Evolutionary conservation across 2,329 filamentous ascomycete species (phyloP).

Genomic region (Microsporum audouinii): DNA sequence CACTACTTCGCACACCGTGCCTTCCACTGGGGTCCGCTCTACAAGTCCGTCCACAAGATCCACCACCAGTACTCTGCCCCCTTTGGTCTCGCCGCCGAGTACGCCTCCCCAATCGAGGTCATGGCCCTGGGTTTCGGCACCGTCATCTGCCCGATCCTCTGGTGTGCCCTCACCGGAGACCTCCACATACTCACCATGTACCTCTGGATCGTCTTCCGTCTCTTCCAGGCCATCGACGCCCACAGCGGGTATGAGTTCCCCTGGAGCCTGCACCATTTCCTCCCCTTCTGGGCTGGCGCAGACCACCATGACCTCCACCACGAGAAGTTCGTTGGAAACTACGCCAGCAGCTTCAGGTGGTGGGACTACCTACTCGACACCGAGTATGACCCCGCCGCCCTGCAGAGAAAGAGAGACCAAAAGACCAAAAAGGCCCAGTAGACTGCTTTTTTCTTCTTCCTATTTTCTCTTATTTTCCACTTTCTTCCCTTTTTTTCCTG

Average conservation of each 20-base stretch:
- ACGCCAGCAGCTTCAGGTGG: slow-evolving; percentile 95
- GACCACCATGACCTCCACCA: slow-evolving; percentile 96
- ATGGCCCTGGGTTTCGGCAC: slow-evolving; percentile 86
- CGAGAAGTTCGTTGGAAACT: slow-evolving; percentile 98
- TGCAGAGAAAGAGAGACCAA: slow-evolving; percentile 65
- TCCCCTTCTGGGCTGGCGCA: slow-evolving; percentile 96
- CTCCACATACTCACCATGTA: slow-evolving; percentile 98
- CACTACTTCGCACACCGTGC: slow-evolving; percentile 94
- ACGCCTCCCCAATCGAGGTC: slow-evolving; percentile 92
- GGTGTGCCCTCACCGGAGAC: slow-evolving; percentile 71
- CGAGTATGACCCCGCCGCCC: slow-evolving; percentile 77
- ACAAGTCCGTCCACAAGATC: slow-evolving; percentile 96
- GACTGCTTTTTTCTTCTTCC: background rate
- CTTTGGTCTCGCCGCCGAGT: slow-evolving; percentile 92
- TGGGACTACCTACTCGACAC: slow-evolving; percentile 95
- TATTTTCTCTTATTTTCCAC: background rate
- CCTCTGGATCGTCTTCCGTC: slow-evolving; percentile 78
- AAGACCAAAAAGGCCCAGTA: slow-evolving; percentile 19
- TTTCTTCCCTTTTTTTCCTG: background rate
- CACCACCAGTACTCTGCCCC: slow-evolving; percentile 98
- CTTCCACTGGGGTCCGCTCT: slow-evolving; percentile 88
- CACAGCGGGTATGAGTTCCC: slow-evolving; percentile 98
- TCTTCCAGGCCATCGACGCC: slow-evolving; percentile 96
- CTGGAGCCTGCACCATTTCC: slow-evolving; percentile 87
- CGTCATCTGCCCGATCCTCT: slow-evolving; percentile 69